phyloP scores from a whole-genome alignment of 2,329 filamentous ascomycete genomes.

The Diaporthe caulivora region DNA sequence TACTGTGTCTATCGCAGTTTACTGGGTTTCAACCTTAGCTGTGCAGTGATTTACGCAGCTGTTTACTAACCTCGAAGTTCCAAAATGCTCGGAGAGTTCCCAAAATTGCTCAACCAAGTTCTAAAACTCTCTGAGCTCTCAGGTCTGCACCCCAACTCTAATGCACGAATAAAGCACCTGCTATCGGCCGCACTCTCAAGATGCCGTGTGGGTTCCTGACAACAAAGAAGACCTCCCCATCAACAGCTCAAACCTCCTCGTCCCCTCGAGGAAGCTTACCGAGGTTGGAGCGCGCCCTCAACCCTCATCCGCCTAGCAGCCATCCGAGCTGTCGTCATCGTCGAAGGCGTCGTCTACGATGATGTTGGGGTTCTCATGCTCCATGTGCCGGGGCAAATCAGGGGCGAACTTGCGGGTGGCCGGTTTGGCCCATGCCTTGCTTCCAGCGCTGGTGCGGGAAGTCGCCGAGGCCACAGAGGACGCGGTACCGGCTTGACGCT shows the following conservation, averaged over 20 bases:
- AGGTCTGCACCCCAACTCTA: not conserved
- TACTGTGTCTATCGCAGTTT: not conserved
- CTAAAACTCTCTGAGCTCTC: not conserved
- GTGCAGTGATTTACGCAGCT: not conserved
- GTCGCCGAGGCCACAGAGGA: constrained; percentile 28
- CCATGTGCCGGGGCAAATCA: constrained; percentile 28
- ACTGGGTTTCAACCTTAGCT: not conserved
- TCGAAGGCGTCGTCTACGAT: not conserved
- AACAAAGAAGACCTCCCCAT: too few relatives aligned
- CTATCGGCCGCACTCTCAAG: not conserved
- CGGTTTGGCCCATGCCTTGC: constrained; percentile 42
- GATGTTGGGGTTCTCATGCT: constrained; percentile 27
- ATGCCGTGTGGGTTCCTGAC: too few relatives aligned
- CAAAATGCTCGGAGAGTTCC: not conserved
- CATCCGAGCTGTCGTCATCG: constrained; percentile 36
- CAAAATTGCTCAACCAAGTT: not conserved
- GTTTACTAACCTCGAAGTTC: not conserved
- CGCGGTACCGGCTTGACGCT: constrained; percentile 21
- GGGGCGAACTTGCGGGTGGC: constrained; percentile 30
- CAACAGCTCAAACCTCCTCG: too few relatives aligned
- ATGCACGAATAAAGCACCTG: not conserved
- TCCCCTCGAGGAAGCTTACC: too few relatives aligned
- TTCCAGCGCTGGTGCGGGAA: constrained; percentile 2
- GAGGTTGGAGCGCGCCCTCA: not conserved
- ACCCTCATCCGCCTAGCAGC: not conserved